Percentiles rank a stretch among this genome's conserved stretches.
phyloP scores from a whole-genome alignment of 306 rosid species.

The Vicia faba region DNA sequence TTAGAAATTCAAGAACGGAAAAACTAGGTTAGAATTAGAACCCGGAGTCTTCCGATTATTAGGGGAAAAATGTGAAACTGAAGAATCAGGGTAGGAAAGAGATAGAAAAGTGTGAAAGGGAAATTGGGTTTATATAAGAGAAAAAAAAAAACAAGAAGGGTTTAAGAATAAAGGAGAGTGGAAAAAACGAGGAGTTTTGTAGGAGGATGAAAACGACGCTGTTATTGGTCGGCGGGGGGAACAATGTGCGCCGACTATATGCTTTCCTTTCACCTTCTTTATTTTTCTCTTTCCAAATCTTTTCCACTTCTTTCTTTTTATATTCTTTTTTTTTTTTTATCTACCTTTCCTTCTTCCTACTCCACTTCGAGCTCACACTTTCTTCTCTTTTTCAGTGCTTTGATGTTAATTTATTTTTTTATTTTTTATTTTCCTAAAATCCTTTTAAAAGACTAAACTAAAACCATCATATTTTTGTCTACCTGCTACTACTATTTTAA shows the following conservation, averaged over 20 bases:
- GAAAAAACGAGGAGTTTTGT: background rate
- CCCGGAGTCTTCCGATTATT: constrained; percentile 47
- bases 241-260: constrained; percentile 73
- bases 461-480: no score
- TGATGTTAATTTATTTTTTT: background rate
- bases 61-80: constrained; percentile 49
- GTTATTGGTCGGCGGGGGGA: constrained; percentile 76
- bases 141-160: background rate
- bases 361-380: constrained; percentile 8
- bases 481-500: no score
- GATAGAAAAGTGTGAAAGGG: background rate
- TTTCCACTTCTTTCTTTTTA: background rate
- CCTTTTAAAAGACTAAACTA: no score
- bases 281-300: background rate
- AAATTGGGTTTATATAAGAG: background rate
- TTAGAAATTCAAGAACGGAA: background rate
- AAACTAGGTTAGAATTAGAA: constrained; percentile 10
- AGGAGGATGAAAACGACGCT: constrained; percentile 49
- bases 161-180: constrained; percentile 32
- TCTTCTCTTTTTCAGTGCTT: background rate
- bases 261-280: background rate
- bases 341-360: constrained; percentile 5
- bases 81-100: constrained; percentile 45
- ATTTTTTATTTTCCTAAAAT: background rate
- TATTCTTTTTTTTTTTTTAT: background rate